These are phyloP conservation scores for Mesotaenium endlicherianum DNA, from an alignment of 139 green algal genomes.

Conservation along the genomic window DNA sequence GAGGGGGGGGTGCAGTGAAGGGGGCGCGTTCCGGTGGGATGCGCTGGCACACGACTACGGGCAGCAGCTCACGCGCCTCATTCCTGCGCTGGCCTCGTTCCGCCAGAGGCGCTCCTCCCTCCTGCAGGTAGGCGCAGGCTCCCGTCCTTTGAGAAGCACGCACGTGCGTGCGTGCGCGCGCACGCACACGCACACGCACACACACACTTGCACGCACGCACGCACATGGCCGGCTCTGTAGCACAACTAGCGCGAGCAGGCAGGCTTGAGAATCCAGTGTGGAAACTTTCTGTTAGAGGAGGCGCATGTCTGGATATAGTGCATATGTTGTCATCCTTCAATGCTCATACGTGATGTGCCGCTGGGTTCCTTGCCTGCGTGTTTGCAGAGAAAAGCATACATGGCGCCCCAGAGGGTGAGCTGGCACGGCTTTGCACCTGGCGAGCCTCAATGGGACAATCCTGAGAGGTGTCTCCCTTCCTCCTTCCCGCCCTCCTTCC, in stretches of 20 bases:
- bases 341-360: too few relatives aligned
- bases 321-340: too few relatives aligned
- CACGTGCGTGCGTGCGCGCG: background rate
- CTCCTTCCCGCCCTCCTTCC: background rate
- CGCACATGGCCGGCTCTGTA: too few relatives aligned
- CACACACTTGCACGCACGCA: too few relatives aligned
- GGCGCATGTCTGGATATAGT: too few relatives aligned
- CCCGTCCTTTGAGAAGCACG: background rate
- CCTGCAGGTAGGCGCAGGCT: conserved; percentile 22
- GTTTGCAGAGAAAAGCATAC: conserved; percentile 8
- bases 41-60: conserved; percentile 1
- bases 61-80: conserved; percentile 18
- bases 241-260: too few relatives aligned
- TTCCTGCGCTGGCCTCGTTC: conserved; percentile 19
- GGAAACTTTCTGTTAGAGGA: too few relatives aligned
- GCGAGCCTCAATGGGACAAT: conserved; percentile 82
- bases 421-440: conserved; percentile 75
- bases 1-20: background rate
- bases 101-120: conserved; percentile 34
- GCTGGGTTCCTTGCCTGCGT: too few relatives aligned
- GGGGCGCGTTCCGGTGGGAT: conserved; percentile 20
- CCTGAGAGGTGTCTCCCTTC: conserved; percentile 25
- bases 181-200: background rate
- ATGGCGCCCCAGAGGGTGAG: conserved; percentile 62
- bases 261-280: too few relatives aligned